phyloP scores from a whole-genome alignment of 2,329 filamentous ascomycete genomes.

The Cladophialophora carrionii region DNA sequence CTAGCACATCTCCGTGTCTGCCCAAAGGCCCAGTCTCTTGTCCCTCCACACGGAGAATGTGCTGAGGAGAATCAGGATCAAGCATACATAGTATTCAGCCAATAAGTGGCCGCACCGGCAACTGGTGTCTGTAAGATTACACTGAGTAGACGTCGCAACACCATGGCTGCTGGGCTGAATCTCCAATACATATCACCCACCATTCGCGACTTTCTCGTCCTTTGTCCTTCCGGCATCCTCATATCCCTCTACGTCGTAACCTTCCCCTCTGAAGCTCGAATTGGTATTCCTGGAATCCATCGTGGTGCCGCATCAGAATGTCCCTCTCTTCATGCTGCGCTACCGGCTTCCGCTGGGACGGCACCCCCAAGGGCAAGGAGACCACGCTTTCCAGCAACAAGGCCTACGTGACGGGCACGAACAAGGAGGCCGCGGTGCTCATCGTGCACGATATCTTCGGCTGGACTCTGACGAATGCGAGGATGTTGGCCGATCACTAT shows the following conservation, averaged over 20 bases:
- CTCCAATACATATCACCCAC: background rate
- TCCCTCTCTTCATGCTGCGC: conserved; percentile 14
- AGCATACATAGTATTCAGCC: background rate
- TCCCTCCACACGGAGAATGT: background rate
- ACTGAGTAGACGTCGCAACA: background rate
- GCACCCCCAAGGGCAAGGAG: conserved; percentile 44
- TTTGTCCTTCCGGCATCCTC: background rate
- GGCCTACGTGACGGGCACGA: conserved; percentile 47
- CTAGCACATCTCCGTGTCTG: conserved; percentile 8
- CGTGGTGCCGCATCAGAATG: background rate
- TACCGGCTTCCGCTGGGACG: conserved; percentile 49
- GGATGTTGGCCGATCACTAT: conserved; percentile 53
- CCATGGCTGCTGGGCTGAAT: background rate
- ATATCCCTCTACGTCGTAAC: background rate
- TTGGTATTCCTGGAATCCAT: background rate
- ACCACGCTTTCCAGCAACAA: conserved; percentile 43
- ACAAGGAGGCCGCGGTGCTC: conserved; percentile 46
- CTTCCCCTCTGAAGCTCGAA: no score
- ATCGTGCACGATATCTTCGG: conserved; percentile 55
- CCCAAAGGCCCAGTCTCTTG: background rate
- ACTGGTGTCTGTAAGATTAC: no score
- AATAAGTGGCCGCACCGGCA: background rate
- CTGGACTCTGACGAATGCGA: conserved; percentile 51
- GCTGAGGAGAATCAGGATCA: no score
- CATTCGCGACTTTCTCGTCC: no score